Evolutionary conservation across 2,329 filamentous ascomycete species (phyloP).

Genomic region (Penicillium sp.): DNA sequence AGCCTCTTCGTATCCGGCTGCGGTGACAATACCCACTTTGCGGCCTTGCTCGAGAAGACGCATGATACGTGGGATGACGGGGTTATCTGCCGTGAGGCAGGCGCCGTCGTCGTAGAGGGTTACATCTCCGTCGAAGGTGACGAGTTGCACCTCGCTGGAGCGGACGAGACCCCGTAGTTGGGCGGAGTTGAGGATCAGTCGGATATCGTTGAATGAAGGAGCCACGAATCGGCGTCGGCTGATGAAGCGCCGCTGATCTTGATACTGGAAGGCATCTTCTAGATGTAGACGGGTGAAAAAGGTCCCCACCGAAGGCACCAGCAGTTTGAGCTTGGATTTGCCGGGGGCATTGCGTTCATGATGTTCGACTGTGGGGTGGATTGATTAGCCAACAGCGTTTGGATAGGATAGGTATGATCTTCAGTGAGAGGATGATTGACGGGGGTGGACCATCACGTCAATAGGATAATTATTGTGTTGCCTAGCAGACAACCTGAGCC

Average conservation of each 20-base stretch:
- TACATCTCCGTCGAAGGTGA: constrained; percentile 97
- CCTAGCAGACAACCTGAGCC: not conserved
- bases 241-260: constrained; percentile 83
- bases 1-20: constrained; percentile 89
- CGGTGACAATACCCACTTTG: constrained; percentile 92
- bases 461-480: constrained; percentile 1
- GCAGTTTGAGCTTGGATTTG: constrained; percentile 86
- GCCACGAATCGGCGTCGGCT: constrained; percentile 90
- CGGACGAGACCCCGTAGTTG: constrained; percentile 89
- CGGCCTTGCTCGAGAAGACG: constrained; percentile 77
- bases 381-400: constrained; percentile 1
- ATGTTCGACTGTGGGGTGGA: constrained; percentile 62
- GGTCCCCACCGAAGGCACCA: constrained; percentile 87
- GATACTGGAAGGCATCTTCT: constrained; percentile 87
- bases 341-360: constrained; percentile 70
- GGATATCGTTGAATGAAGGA: constrained; percentile 95
- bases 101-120: constrained; percentile 92
- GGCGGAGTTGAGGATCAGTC: constrained; percentile 89
- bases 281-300: constrained; percentile 90
- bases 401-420: not conserved
- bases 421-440: not conserved
- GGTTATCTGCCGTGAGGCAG: constrained; percentile 73
- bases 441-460: not conserved
- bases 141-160: constrained; percentile 72
- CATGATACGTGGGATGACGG: constrained; percentile 70